Percentiles rank a stretch among this genome's conserved stretches.
These are phyloP conservation scores for Brassica carinata DNA, from an alignment of 345 rosid species.

Conservation along the genomic window DNA sequence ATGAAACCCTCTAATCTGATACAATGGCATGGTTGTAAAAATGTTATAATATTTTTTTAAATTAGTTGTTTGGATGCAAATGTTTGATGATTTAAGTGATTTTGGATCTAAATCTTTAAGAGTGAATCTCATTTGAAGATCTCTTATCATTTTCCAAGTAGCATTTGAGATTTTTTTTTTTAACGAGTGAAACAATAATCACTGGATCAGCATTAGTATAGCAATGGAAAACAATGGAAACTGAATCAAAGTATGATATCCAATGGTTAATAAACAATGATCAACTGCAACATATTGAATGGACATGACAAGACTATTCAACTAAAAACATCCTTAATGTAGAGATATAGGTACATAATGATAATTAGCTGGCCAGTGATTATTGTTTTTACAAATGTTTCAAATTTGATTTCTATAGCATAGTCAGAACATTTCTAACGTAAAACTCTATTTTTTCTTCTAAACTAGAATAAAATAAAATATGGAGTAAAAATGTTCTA, in stretches of 20 bases:
- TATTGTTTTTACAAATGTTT: background rate
- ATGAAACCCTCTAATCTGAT: background rate
- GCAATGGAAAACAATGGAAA: background rate
- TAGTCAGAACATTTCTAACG: too few relatives aligned
- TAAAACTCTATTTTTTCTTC: too few relatives aligned
- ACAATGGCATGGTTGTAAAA: background rate
- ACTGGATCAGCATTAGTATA: background rate
- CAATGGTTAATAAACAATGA: background rate
- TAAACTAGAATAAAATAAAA: too few relatives aligned
- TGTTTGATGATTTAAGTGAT: background rate
- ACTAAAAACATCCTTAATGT: background rate
- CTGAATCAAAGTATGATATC: background rate
- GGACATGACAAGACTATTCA: background rate
- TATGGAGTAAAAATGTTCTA: too few relatives aligned
- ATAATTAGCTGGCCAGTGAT: background rate
- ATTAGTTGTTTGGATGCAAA: background rate
- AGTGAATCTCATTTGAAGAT: background rate
- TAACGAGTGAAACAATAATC: background rate
- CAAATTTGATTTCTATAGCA: background rate
- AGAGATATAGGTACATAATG: background rate
- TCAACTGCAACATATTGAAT: background rate
- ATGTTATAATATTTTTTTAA: background rate
- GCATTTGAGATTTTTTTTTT: background rate
- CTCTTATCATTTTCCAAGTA: background rate
- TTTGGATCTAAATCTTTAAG: background rate